These are phyloP conservation scores for Kazachstania viticola DNA, from an alignment of 805 yeast species.

Conservation along the genomic window DNA sequence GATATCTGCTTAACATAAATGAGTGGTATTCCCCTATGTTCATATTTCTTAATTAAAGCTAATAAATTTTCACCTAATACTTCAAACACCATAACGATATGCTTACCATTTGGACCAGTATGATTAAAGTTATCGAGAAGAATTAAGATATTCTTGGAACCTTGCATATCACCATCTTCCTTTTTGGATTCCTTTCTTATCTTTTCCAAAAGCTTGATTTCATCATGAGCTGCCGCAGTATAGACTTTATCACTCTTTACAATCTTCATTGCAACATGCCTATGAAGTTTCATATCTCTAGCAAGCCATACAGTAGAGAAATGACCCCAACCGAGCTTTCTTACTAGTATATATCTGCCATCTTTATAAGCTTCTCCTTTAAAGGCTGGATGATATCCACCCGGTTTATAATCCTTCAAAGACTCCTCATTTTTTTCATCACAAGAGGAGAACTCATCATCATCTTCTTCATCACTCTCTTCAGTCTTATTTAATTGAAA, in stretches of 20 bases:
- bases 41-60: slow-evolving; percentile 68
- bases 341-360: slow-evolving; percentile 62
- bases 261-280: slow-evolving; percentile 88
- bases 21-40: slow-evolving; percentile 70
- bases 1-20: slow-evolving; percentile 71
- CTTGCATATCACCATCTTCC: slow-evolving; percentile 36
- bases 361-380: slow-evolving; percentile 78
- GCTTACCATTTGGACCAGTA: slow-evolving; percentile 82
- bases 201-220: slow-evolving; percentile 64
- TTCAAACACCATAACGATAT: slow-evolving; percentile 95
- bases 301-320: slow-evolving; percentile 95
- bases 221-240: slow-evolving; percentile 91
- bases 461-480: slow-evolving; percentile 6
- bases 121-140: slow-evolving; percentile 78
- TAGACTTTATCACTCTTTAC: slow-evolving; percentile 86
- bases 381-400: slow-evolving; percentile 92
- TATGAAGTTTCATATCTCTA: slow-evolving; percentile 36
- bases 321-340: slow-evolving; percentile 98
- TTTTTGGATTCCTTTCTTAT: slow-evolving; percentile 32
- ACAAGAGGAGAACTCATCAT: slow-evolving; percentile 26
- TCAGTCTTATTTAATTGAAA: too few relatives aligned
- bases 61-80: slow-evolving; percentile 89
- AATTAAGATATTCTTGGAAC: slow-evolving; percentile 70
- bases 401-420: slow-evolving; percentile 70
- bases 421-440: slow-evolving; percentile 67